Percentiles rank a stretch among this genome's conserved stretches.
These are phyloP conservation scores for Erysiphe pulchra DNA, from an alignment of 2,329 filamentous ascomycete species.

Conservation along the genomic window DNA sequence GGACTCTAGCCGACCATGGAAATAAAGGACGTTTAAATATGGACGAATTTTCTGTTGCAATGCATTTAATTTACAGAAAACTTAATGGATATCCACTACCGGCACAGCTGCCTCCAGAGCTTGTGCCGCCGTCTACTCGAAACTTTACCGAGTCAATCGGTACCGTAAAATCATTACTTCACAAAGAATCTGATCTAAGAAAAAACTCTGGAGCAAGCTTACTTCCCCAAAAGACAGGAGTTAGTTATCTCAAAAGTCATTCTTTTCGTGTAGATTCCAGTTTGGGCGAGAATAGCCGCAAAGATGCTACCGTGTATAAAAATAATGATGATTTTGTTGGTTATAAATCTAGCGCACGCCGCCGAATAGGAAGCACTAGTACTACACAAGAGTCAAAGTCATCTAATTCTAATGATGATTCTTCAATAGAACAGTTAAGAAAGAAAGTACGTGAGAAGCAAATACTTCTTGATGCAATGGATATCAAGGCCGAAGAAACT, in stretches of 20 bases:
- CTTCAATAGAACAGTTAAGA: constrained; percentile 63
- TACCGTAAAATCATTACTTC: constrained; percentile 70
- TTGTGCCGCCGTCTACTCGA: constrained; percentile 80
- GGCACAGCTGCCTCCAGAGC: constrained; percentile 63
- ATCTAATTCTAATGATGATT: constrained; percentile 48
- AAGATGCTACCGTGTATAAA: constrained; percentile 89
- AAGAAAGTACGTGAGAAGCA: constrained; percentile 92
- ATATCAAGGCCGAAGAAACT: constrained; percentile 79
- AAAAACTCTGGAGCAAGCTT: constrained; percentile 77
- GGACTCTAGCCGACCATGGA: constrained; percentile 81
- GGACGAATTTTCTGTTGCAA: constrained; percentile 92
- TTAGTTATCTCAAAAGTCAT: constrained; percentile 89
- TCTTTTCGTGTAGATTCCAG: constrained; percentile 51
- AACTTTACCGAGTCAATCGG: constrained; percentile 87
- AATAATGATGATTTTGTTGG: constrained; percentile 86
- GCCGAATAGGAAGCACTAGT: constrained; percentile 45
- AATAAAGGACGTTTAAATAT: constrained; percentile 87
- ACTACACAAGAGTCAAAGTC: constrained; percentile 54
- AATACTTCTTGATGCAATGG: constrained; percentile 80
- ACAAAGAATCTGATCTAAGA: constrained; percentile 67
- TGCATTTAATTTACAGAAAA: constrained; percentile 97
- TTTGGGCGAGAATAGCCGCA: constrained; percentile 35
- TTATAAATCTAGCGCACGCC: constrained; percentile 81
- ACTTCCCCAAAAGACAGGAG: constrained; percentile 87
- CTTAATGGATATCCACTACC: constrained; percentile 89